Evolutionary conservation across 441 rosid species (phyloP).

Genomic region (Euphorbia schlechtendalii): DNA sequence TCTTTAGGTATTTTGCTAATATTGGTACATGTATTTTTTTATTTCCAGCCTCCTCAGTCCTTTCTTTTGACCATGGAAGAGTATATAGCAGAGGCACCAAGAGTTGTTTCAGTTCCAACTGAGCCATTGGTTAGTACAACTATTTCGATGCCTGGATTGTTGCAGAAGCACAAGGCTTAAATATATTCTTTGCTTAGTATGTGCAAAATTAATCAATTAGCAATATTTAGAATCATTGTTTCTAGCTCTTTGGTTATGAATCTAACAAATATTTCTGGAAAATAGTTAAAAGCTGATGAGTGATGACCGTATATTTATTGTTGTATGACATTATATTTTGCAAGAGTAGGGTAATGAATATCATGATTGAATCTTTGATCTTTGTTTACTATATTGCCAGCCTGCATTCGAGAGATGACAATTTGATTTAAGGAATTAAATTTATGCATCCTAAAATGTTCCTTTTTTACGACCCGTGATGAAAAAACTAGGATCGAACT

Average conservation of each 20-base stretch:
- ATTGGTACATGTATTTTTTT: not conserved
- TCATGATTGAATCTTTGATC: too few relatives aligned
- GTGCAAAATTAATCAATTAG: not conserved
- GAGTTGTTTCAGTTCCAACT: constrained; percentile 63
- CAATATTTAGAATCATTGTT: not conserved
- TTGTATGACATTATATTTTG: too few relatives aligned
- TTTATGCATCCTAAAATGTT: too few relatives aligned
- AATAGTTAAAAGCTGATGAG: not conserved
- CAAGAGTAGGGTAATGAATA: too few relatives aligned
- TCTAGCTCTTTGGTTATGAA: not conserved
- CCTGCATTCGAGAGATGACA: too few relatives aligned
- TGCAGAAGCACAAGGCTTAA: not conserved
- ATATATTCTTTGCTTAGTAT: not conserved
- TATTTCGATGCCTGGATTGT: constrained; percentile 11
- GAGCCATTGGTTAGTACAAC: constrained; percentile 75
- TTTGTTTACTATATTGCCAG: too few relatives aligned
- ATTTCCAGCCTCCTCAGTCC: constrained; percentile 85
- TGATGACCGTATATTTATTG: too few relatives aligned
- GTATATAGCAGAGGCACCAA: constrained; percentile 93
- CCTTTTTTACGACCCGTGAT: too few relatives aligned
- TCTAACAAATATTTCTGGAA: constrained; percentile 1
- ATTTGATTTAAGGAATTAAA: too few relatives aligned
- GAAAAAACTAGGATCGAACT: too few relatives aligned
- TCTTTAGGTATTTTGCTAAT: not conserved
- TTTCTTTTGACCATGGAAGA: constrained; percentile 96